These are phyloP conservation scores for Babesia divergens DNA, from an alignment of 169 alveolate genomes.

Conservation along the genomic window DNA sequence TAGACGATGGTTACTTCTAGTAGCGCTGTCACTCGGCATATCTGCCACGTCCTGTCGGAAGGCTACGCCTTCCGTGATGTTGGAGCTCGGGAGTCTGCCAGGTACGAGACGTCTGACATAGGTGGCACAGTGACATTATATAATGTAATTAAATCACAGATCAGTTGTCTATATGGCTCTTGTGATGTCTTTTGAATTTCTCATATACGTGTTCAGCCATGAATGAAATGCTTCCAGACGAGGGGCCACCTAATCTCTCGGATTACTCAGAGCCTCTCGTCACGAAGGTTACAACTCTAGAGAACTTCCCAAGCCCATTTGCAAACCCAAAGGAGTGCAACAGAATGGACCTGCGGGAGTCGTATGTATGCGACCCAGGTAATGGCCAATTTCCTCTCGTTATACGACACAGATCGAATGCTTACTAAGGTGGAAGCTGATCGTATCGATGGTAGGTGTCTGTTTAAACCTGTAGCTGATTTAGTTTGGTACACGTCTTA, in stretches of 20 bases:
- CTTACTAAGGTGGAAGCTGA: conserved; percentile 58
- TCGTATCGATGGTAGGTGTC: conserved; percentile 55
- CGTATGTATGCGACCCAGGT: conserved; percentile 78
- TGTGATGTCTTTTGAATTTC: neutral
- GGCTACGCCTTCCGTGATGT: conserved; percentile 27
- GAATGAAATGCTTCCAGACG: conserved; percentile 61
- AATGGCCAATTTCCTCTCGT: neutral
- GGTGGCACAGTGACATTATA: no score
- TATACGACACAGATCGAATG: conserved; percentile 19
- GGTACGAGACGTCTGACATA: no score
- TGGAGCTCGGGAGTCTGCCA: conserved; percentile 64
- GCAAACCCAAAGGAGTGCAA: conserved; percentile 70
- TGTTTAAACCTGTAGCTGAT: no score
- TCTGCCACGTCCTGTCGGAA: neutral
- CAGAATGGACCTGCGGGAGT: conserved; percentile 62
- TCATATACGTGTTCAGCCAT: conserved; percentile 26
- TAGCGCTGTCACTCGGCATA: neutral
- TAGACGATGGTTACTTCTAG: neutral
- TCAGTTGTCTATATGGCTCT: no score
- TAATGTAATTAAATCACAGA: no score
- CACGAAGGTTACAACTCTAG: conserved; percentile 58
- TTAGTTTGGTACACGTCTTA: no score
- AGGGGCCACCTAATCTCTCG: conserved; percentile 62
- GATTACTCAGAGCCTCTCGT: conserved; percentile 63
- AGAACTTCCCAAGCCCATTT: conserved; percentile 76